These are phyloP conservation scores for Suillus brevipes DNA, from an alignment of 768 basidiomycete genomes.

Conservation along the genomic window DNA sequence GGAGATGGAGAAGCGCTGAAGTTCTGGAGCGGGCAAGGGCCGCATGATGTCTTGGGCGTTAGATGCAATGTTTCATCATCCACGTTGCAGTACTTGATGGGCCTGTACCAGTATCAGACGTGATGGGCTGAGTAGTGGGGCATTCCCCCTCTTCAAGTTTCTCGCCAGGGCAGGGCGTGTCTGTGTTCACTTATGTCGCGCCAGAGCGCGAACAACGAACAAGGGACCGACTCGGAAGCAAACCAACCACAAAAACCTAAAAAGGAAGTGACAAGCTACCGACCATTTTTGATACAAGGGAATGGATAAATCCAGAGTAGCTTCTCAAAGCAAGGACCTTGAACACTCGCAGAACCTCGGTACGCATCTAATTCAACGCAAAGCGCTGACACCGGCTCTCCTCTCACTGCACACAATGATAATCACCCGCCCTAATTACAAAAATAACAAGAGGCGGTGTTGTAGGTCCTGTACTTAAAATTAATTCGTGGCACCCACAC, in stretches of 20 bases:
- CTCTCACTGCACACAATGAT: not conserved
- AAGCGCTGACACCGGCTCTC: not conserved
- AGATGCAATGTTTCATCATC: not conserved
- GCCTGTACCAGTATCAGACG: not conserved
- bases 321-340: conserved; percentile 11
- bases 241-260: conserved; percentile 14
- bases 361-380: not conserved
- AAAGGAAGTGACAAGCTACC: conserved; percentile 12
- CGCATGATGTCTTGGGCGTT: not conserved
- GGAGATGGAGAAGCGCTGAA: not conserved
- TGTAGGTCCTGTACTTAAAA: conserved; percentile 12
- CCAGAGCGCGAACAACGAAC: not conserved
- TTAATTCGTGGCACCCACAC: conserved; percentile 2
- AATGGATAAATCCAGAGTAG: conserved; percentile 13
- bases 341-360: not conserved
- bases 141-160: not conserved
- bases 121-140: not conserved
- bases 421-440: not conserved
- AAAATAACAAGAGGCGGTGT: conserved; percentile 8
- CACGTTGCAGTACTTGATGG: not conserved
- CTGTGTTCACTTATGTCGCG: too few species aligned
- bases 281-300: conserved; percentile 18
- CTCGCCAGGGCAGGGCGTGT: not conserved
- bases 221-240: not conserved
- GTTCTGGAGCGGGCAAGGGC: not conserved